Evolutionary conservation across 164 flowering plant species (phyloP).

Genomic region (Pachysandra terminalis): DNA sequence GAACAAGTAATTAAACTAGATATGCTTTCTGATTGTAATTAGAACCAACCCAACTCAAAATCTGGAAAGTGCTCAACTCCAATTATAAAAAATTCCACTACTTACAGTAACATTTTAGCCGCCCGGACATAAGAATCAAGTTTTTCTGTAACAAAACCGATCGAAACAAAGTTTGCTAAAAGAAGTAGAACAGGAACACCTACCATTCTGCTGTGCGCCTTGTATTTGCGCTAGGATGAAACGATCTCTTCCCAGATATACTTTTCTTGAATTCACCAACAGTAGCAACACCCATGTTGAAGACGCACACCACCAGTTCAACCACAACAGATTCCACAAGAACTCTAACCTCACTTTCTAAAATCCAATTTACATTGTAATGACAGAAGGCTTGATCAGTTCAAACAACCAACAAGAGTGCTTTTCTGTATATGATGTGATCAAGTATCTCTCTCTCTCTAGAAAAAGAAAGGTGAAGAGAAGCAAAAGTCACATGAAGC

Average conservation of each 20-base stretch:
- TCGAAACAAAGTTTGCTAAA: background rate
- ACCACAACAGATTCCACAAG: background rate
- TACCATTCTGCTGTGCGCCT: slow-evolving; percentile 88
- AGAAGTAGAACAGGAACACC: background rate
- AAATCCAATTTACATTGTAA: background rate
- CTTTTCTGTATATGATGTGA: background rate
- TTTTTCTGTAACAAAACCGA: background rate
- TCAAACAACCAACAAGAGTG: background rate
- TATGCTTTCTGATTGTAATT: no score
- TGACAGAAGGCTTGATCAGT: background rate
- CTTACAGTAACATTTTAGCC: no score
- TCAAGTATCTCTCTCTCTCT: slow-evolving; percentile 11
- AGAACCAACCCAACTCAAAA: no score
- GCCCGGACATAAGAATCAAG: background rate
- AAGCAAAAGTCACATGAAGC: slow-evolving; percentile 28
- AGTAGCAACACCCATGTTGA: slow-evolving; percentile 67
- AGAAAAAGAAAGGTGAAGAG: slow-evolving; percentile 15
- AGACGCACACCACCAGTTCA: slow-evolving; percentile 5
- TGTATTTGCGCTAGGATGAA: slow-evolving; percentile 68
- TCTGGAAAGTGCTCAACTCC: no score
- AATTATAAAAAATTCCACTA: no score
- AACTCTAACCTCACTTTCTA: slow-evolving; percentile 5
- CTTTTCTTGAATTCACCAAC: slow-evolving; percentile 77
- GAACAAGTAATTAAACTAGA: no score
- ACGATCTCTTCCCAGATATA: slow-evolving; percentile 73